Evolutionary conservation across 116 monocot genomes (phyloP).

Genomic region (Dioscorea cayenensis): DNA sequence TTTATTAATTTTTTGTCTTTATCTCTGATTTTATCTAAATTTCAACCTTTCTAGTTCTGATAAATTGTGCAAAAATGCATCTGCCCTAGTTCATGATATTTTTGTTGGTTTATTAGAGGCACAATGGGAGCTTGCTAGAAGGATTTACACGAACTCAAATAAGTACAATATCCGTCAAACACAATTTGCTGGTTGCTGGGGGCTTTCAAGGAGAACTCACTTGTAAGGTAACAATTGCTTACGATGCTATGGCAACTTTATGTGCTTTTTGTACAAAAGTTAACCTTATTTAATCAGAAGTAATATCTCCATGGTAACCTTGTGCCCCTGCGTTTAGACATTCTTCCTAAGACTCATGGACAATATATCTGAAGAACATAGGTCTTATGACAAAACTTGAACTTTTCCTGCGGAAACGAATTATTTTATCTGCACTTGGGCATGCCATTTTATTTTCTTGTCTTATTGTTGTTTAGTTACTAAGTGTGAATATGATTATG

Average conservation of each 20-base stretch:
- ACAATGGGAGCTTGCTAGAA: conserved; percentile 50
- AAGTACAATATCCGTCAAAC: conserved; percentile 59
- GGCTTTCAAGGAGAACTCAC: conserved; percentile 77
- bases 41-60: neutral
- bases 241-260: neutral
- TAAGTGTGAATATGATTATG: too few species aligned
- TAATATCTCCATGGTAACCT: neutral
- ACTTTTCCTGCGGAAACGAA: too few species aligned
- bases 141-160: conserved; percentile 58
- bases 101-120: conserved; percentile 20
- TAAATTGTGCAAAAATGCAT: neutral
- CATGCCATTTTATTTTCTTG: too few species aligned
- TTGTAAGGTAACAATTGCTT: conserved; percentile 41
- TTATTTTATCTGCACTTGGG: neutral
- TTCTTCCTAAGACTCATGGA: neutral
- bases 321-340: neutral
- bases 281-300: neutral
- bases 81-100: neutral
- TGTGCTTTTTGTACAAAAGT: neutral
- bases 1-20: too few species aligned
- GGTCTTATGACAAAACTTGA: too few species aligned
- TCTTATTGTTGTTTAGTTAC: too few species aligned
- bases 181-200: conserved; percentile 61
- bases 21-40: too few species aligned
- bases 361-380: too few species aligned